A percentile compares a stretch with the other conserved stretches of the same genome.
These are phyloP conservation scores for Eucalyptus pauciflora DNA, from an alignment of 345 rosid genomes.

Conservation along the genomic window DNA sequence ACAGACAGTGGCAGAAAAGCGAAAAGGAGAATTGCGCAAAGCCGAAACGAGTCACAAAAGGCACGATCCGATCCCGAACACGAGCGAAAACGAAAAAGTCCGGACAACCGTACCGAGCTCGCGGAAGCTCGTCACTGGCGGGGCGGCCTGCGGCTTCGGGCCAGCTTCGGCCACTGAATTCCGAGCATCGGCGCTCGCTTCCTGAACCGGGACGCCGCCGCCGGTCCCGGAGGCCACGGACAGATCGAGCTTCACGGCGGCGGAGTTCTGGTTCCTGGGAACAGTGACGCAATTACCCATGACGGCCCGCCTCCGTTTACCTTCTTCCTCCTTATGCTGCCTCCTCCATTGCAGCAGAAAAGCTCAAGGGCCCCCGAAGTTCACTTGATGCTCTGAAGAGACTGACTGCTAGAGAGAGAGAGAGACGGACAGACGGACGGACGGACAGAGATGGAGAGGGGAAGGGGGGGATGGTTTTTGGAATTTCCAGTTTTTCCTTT, in stretches of 20 bases:
- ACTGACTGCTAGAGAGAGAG: not conserved
- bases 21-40: not conserved
- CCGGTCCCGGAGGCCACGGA: not conserved
- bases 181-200: not conserved
- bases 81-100: not conserved
- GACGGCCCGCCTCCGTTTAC: not conserved
- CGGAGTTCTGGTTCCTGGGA: constrained; percentile 6
- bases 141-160: not conserved
- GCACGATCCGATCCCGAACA: not conserved
- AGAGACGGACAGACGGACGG: not conserved
- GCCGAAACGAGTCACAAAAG: not conserved
- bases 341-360: not conserved
- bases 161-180: not conserved
- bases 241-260: constrained; percentile 8
- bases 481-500: not conserved
- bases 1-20: not conserved
- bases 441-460: not conserved
- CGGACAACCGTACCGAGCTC: not conserved
- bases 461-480: not conserved
- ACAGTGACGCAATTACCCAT: constrained; percentile 39
- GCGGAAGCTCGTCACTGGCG: not conserved
- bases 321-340: not conserved
- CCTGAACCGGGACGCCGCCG: not conserved
- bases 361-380: not conserved
- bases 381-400: not conserved